Evolutionary conservation across 208 protist species (phyloP), one percentile per base, ranked within the genome.

Genomic region (Crithidia expoeki): DNA sequence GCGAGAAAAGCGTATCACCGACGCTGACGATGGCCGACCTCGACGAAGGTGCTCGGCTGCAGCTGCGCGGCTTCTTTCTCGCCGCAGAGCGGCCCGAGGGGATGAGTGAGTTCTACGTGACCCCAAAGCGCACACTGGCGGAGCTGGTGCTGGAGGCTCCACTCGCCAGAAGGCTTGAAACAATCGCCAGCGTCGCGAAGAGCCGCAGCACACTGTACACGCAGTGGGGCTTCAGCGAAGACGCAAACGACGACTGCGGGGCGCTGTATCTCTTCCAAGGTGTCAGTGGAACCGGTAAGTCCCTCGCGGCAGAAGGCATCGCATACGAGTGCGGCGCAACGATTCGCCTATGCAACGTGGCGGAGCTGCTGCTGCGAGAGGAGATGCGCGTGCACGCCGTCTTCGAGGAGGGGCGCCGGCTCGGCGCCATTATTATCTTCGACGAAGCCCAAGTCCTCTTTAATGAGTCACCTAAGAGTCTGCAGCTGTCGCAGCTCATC

Each of bases 321-420:
- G 90, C 87, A 46, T 97, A 96, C 76, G 94, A 97, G 79, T 95
- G 88, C 68, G 94, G 87, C 10, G 62, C 77, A n/a, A 88, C 86
- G n/a, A 86, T 97, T 50, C 87, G 92, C 0, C 66, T 97, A 36
- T 92, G 89, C 68, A 96, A 97, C 73, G 67, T 95, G 14, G 70
- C 79, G 5, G 85, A 92, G 67, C 70, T 94, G 57, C 57, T 94
- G 30, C 68, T 93, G 27, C 66, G 84, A 42, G 61, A 79, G 17
- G 83, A 79, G 33, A 61, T 88, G 28, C 81, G 78, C 27, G 69
- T 95, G 34, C 70, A 79, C 57, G 66, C 69, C 32, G 84, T 97
- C 16, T 97, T 97, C 51, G 84, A 85, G 42, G 90, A 97, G 52
- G 93, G 66, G 2, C 85, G 81, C 27, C 86, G 86, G 57, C 81